Conservation (phyloP, 495 filamentous ascomycete species). For the Terfezia boudieri region DNA sequence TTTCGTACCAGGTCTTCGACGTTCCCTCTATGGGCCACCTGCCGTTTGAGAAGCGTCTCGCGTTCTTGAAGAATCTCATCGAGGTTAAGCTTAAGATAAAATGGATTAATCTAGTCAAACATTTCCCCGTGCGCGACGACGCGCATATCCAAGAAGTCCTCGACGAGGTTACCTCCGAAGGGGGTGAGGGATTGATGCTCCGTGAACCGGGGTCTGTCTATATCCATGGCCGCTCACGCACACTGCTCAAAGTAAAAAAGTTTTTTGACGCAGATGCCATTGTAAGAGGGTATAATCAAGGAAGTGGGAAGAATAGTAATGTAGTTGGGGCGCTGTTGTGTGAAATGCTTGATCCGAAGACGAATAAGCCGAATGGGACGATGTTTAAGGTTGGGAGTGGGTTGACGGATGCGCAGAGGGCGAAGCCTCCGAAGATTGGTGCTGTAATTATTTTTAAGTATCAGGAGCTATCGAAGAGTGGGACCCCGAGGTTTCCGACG, state of each 20-base stretch:
- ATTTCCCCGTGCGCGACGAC: constrained; percentile 6
- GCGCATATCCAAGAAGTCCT: constrained; percentile 13
- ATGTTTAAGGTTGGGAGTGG: constrained; percentile 19
- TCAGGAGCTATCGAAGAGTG: constrained; percentile 16
- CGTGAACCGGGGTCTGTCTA: constrained; percentile 12
- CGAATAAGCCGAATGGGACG: constrained; percentile 12
- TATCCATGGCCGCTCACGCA: constrained; percentile 12
- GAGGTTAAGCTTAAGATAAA: constrained; percentile 5
- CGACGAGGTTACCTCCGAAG: constrained; percentile 7
- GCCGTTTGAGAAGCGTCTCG: constrained; percentile 14
- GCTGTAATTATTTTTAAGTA: constrained; percentile 14
- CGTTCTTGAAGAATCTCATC: constrained; percentile 8
- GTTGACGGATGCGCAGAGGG: constrained; percentile 15
- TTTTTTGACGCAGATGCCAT: constrained; percentile 18
- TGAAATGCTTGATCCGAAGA: constrained; percentile 16
- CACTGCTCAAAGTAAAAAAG: constrained; percentile 16
- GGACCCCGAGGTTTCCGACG: constrained; percentile 16
- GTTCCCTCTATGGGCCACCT: constrained; percentile 8
- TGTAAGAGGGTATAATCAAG: constrained; percentile 15
- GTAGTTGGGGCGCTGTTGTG: constrained; percentile 12
- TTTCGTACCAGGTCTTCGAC: constrained; percentile 18
- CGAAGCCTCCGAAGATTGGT: constrained; percentile 15
- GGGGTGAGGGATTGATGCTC: constrained; percentile 18
- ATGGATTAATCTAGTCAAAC: constrained; percentile 14
- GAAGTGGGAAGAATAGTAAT: constrained; percentile 13